These are phyloP conservation scores for Sclerotinia nivalis DNA, from an alignment of 2,329 filamentous ascomycete species.

Conservation along the genomic window DNA sequence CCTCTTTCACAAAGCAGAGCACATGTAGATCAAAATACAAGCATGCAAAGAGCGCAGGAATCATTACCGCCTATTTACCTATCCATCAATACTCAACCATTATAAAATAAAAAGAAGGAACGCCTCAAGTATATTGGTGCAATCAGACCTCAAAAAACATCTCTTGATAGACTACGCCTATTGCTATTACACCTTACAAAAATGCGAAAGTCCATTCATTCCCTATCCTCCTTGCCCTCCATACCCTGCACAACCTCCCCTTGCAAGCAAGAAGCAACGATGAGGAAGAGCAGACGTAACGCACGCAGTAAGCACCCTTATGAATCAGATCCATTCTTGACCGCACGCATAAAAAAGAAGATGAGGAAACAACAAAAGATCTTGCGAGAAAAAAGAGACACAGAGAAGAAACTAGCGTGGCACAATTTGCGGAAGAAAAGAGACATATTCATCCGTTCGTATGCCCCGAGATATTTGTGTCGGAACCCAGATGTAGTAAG, in stretches of 20 bases:
- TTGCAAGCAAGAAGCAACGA: constrained; percentile 28
- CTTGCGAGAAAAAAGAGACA: constrained; percentile 38
- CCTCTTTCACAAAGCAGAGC: not conserved
- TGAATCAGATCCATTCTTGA: constrained; percentile 38
- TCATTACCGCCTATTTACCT: constrained; percentile 18
- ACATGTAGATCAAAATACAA: not conserved
- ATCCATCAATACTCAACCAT: constrained; percentile 19
- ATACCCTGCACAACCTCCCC: constrained; percentile 29
- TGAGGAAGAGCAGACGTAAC: constrained; percentile 32
- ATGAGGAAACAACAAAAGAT: constrained; percentile 39
- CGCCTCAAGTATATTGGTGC: constrained; percentile 21
- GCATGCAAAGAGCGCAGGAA: not conserved
- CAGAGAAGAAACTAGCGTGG: constrained; percentile 40
- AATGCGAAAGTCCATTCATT: constrained; percentile 35
- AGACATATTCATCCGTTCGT: constrained; percentile 29
- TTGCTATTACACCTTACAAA: constrained; percentile 45
- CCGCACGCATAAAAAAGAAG: constrained; percentile 36
- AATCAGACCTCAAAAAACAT: constrained; percentile 25
- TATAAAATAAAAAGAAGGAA: constrained; percentile 19
- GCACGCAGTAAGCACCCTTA: constrained; percentile 35
- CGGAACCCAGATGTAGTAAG: constrained; percentile 31
- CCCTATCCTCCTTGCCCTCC: constrained; percentile 36
- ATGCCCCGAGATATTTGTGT: constrained; percentile 41
- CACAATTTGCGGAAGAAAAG: constrained; percentile 34
- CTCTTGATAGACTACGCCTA: constrained; percentile 42